Base-by-base conservation (phyloP, 1,284 basidiomycete species). In the Cryptococcus sp. region DNA sequence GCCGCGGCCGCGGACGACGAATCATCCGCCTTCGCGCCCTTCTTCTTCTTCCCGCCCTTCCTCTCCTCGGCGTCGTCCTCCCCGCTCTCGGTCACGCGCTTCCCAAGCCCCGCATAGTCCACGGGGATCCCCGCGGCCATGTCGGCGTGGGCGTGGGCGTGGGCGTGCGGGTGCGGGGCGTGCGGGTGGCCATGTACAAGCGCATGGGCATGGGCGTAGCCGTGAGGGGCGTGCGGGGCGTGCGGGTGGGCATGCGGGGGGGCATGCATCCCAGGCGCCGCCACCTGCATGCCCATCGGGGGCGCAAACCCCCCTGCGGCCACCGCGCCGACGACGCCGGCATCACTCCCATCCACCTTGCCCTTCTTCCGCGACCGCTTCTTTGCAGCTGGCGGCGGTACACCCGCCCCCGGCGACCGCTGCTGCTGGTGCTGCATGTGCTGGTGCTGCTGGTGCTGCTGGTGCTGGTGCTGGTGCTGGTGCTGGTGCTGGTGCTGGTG, bases 31-130 rank as follows among this genome's bases (percentile, higher is more conserved):
- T 52, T 36, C 67, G 56, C 35, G 15, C 1, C 64, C 64, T 70
- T 76, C 67, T 75, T 75, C 57, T 60, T 59, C 39, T 54, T 63
- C 23, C 59, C 53, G 28, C 67, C 56, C 37, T 63, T 51, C 35
- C 52, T 55, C 8, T 35, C 49, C 23, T 15, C 12, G 23, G 12
- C 52, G 21, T 55, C 59, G 37, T 67, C 64, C 1, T 56, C 51
- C 24, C 48, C 53, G 12, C 59, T 43, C 11, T 70, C 67, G 8
- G 66, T 56, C 2, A 59, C 44, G 28, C 72, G 65, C 58, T 76
- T 74, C 36, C 68, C 69, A 1, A 69, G 50, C 16, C 63, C 63
- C 24, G 63, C 53, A 43, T 66, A 65, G 0, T 60, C 62, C 13
- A 60, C 63, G 1, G 48, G 46, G 21, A 44, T 7, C 15, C 40